Evolutionary conservation across 139 green algal species (phyloP).

Genomic region (Chlorella vulgaris): DNA sequence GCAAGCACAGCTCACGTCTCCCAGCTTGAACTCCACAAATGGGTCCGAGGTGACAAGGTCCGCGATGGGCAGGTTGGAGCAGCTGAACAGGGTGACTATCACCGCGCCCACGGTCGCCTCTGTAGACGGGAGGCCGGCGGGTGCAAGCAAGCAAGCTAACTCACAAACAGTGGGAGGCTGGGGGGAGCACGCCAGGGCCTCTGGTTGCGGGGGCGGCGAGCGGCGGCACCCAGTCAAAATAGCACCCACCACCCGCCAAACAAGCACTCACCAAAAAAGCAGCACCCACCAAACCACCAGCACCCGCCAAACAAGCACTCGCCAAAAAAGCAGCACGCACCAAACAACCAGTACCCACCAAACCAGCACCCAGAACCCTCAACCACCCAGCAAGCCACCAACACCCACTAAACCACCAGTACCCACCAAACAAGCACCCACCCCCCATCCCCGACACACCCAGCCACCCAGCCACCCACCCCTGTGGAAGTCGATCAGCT

Average conservation of each 20-base stretch:
- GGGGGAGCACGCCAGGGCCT: too few relatives aligned
- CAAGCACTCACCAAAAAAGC: too few relatives aligned
- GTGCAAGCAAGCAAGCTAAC: too few relatives aligned
- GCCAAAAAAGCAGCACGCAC: too few relatives aligned
- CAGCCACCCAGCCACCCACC: not conserved
- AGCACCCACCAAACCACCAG: too few relatives aligned
- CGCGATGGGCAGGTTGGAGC: constrained; percentile 39
- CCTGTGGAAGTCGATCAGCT: constrained; percentile 38
- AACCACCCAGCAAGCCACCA: too few relatives aligned
- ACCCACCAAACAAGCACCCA: not conserved
- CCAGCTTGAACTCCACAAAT: constrained; percentile 51
- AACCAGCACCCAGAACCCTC: too few relatives aligned
- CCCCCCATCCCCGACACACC: not conserved
- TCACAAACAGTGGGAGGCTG: not conserved
- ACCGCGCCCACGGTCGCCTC: constrained; percentile 31
- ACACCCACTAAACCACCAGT: not conserved
- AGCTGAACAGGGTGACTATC: constrained; percentile 36
- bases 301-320: too few relatives aligned
- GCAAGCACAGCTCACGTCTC: not conserved
- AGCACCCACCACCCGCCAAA: too few relatives aligned
- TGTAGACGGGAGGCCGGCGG: not conserved
- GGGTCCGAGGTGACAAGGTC: constrained; percentile 52
- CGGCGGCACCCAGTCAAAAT: too few relatives aligned
- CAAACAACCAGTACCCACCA: too few relatives aligned
- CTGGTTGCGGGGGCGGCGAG: too few relatives aligned